Percentiles rank a stretch among this genome's conserved stretches.
Evolutionary conservation across 345 rosid genomes (phyloP).

Genomic region (Murraya paniculata): DNA sequence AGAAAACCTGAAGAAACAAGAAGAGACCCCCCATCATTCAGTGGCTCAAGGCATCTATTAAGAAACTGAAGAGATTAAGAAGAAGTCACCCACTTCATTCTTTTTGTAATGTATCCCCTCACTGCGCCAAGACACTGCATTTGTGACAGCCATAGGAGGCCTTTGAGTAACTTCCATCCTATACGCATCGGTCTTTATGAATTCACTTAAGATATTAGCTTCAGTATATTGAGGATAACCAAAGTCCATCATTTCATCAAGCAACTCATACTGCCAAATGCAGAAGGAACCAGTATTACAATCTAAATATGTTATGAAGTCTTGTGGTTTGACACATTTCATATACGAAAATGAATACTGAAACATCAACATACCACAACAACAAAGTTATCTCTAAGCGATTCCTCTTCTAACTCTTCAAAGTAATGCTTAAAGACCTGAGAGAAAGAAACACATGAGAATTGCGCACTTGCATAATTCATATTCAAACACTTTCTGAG

Average conservation of each 20-base stretch:
- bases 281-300: slow-evolving; percentile 9
- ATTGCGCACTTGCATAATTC: neutral
- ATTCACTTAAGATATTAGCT: slow-evolving; percentile 89
- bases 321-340: neutral
- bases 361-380: slow-evolving; percentile 70
- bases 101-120: slow-evolving; percentile 90
- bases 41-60: slow-evolving; percentile 14
- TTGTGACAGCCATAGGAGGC: slow-evolving; percentile 99
- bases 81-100: slow-evolving; percentile 63
- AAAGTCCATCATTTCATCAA: slow-evolving; percentile 99
- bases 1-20: slow-evolving; percentile 62
- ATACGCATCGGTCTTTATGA: slow-evolving; percentile 96
- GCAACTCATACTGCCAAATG: slow-evolving; percentile 82
- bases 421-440: slow-evolving; percentile 98
- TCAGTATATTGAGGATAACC: slow-evolving; percentile 95
- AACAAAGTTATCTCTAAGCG: slow-evolving; percentile 94
- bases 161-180: slow-evolving; percentile 94
- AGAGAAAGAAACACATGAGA: neutral
- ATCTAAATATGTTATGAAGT: neutral
- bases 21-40: slow-evolving; percentile 8
- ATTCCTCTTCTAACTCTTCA: slow-evolving; percentile 95
- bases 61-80: neutral
- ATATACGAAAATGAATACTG: neutral
- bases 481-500: neutral
- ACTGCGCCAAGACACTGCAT: slow-evolving; percentile 98